phyloP scores from a whole-genome alignment of 768 basidiomycete species.

The Daedaleopsis sinensis region DNA sequence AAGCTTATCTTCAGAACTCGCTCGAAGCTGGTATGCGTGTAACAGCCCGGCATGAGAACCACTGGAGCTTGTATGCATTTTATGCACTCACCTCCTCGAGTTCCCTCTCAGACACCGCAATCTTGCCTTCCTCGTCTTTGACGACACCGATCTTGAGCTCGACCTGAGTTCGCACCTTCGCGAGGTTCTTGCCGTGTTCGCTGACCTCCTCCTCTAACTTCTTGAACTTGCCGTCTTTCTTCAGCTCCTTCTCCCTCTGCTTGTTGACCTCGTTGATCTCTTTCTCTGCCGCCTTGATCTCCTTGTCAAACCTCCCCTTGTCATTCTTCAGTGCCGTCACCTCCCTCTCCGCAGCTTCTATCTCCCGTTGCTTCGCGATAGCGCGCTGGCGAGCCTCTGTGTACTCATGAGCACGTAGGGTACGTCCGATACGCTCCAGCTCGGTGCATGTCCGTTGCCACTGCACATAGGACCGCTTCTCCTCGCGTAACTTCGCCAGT shows the following conservation, averaged over 20 bases:
- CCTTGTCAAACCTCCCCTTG: conserved; percentile 53
- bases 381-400: conserved; percentile 57
- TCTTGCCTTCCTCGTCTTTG: conserved; percentile 72
- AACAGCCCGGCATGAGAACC: background rate
- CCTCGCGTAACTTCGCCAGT: conserved; percentile 83
- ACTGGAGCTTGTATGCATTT: no score
- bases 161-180: conserved; percentile 82
- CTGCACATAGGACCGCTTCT: conserved; percentile 87
- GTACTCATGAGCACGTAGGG: conserved; percentile 91
- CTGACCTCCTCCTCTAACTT: conserved; percentile 81
- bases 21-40: conserved; percentile 49
- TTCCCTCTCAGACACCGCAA: conserved; percentile 54
- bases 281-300: conserved; percentile 66
- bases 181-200: conserved; percentile 75
- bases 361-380: conserved; percentile 56
- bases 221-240: conserved; percentile 91
- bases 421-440: conserved; percentile 81
- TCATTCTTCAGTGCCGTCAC: conserved; percentile 48
- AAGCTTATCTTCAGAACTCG: conserved; percentile 60
- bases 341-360: conserved; percentile 52
- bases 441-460: conserved; percentile 90
- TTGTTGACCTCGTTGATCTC: conserved; percentile 67
- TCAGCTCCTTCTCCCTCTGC: conserved; percentile 83
- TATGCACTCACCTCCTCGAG: conserved; percentile 57
- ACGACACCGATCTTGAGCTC: conserved; percentile 80